Percentiles rank a stretch among this genome's conserved stretches.
These are phyloP conservation scores for Nyctanthes arbortristis DNA, from an alignment of 257 asterid species.

Conservation along the genomic window DNA sequence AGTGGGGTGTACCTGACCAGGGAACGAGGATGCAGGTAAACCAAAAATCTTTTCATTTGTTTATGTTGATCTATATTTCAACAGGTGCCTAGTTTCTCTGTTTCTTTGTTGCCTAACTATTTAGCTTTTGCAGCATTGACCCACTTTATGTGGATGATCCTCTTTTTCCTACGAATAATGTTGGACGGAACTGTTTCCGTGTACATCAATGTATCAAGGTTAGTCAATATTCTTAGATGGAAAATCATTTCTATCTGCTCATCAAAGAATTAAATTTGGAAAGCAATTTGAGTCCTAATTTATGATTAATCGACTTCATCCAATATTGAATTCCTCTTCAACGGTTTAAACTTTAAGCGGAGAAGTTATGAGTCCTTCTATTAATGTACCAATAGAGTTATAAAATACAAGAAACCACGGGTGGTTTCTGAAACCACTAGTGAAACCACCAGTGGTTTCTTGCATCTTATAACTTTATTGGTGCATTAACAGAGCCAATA, in stretches of 20 bases:
- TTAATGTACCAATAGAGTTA: too few species aligned
- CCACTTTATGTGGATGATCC: constrained; percentile 97
- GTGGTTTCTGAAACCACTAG: too few species aligned
- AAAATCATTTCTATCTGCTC: constrained; percentile 2
- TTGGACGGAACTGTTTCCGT: constrained; percentile 98
- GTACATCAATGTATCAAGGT: constrained; percentile 99
- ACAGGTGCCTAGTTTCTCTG: constrained; percentile 8
- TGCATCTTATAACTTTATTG: too few species aligned
- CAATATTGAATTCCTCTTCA: background rate
- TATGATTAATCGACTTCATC: background rate
- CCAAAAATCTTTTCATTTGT: constrained; percentile 20
- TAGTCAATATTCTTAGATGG: constrained; percentile 28
- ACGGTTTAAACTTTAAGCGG: background rate
- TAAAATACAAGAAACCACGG: too few species aligned
- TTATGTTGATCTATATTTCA: constrained; percentile 13
- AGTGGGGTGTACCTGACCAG: constrained; percentile 88
- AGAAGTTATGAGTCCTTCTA: background rate
- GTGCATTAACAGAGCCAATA: too few species aligned
- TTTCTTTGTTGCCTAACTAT: constrained; percentile 16
- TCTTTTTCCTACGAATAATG: constrained; percentile 84
- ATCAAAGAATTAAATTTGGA: background rate
- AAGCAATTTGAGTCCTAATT: background rate
- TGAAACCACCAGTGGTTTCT: too few species aligned
- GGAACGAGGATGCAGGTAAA: constrained; percentile 89
- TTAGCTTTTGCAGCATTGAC: constrained; percentile 70